A percentile compares a stretch with the other conserved stretches of the same genome.
Evolutionary conservation across 352 stramenopile genomes (phyloP).

Genomic region (Phytophthora cactorum): DNA sequence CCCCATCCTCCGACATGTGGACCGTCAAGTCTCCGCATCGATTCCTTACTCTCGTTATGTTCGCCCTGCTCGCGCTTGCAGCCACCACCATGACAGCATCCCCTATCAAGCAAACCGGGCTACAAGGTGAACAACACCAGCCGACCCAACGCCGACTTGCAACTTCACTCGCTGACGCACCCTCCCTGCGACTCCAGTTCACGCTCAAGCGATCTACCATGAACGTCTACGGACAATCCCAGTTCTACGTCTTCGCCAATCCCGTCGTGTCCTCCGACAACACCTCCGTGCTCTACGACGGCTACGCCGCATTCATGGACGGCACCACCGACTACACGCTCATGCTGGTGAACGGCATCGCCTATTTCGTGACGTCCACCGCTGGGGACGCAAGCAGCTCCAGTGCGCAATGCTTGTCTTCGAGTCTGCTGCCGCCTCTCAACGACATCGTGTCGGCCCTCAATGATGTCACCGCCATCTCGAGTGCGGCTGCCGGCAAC

Average conservation of each 20-base stretch:
- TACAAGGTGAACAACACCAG: too few species aligned
- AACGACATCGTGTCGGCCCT: slow-evolving; percentile 32
- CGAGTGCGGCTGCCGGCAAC: slow-evolving; percentile 9
- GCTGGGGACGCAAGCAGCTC: slow-evolving; percentile 5
- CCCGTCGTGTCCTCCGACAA: slow-evolving; percentile 32
- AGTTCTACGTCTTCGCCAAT: slow-evolving; percentile 46
- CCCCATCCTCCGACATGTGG: too few species aligned
- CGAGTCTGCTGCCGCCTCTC: slow-evolving; percentile 23
- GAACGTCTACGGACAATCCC: slow-evolving; percentile 32
- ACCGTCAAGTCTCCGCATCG: slow-evolving; percentile 11
- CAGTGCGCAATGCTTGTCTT: slow-evolving; percentile 25
- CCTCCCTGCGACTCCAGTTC: slow-evolving; percentile 37
- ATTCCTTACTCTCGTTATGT: slow-evolving; percentile 20
- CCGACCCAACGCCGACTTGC: slow-evolving; percentile 16
- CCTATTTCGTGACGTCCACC: slow-evolving; percentile 33
- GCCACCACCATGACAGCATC: neutral
- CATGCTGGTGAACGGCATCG: slow-evolving; percentile 38
- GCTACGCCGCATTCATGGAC: slow-evolving; percentile 27
- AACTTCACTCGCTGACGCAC: slow-evolving; percentile 27
- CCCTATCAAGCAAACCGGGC: too few species aligned
- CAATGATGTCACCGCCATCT: slow-evolving; percentile 25
- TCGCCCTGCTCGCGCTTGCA: slow-evolving; percentile 7
- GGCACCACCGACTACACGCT: slow-evolving; percentile 31
- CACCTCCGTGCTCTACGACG: slow-evolving; percentile 35
- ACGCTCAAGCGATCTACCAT: slow-evolving; percentile 44